These are phyloP conservation scores for Dendrocalamus latiflorus DNA, from an alignment of 202 grass and related monocot genomes.

Conservation along the genomic window DNA sequence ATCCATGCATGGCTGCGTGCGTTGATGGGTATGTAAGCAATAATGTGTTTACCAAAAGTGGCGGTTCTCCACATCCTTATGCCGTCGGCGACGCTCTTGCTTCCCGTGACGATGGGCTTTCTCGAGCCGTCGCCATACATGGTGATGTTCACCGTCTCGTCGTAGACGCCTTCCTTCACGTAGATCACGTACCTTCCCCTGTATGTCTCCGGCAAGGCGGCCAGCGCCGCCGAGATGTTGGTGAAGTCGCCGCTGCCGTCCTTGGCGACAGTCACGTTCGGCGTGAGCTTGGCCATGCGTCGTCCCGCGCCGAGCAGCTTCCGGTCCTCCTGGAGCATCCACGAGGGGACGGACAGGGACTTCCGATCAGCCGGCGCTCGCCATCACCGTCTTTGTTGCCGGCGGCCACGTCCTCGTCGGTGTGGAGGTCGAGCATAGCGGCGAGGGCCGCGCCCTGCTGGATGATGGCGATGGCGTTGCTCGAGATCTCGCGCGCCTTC, in stretches of 20 bases:
- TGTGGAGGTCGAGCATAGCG: no score
- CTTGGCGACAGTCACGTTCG: no score
- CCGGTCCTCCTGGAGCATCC: no score
- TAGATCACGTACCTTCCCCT: slow-evolving; percentile 68
- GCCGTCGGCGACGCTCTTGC: slow-evolving; percentile 56
- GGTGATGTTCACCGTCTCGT: slow-evolving; percentile 64
- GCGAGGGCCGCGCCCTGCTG: no score
- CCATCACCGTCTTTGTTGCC: no score
- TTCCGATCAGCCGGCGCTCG: no score
- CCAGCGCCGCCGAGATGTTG: slow-evolving; percentile 60
- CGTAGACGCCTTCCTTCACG: slow-evolving; percentile 81
- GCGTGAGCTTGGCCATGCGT: no score
- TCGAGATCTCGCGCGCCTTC: slow-evolving; percentile 28
- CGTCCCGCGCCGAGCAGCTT: no score
- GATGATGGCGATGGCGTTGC: no score
- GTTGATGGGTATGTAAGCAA: neutral
- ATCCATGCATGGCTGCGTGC: neutral
- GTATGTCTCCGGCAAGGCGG: slow-evolving; percentile 44
- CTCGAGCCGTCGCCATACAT: slow-evolving; percentile 79
- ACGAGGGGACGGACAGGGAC: no score
- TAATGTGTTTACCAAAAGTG: slow-evolving; percentile 39
- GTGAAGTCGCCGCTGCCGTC: no score
- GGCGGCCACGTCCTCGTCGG: no score
- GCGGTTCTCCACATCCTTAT: slow-evolving; percentile 64
- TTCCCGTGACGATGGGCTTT: slow-evolving; percentile 67